Base-by-base conservation (phyloP, 2,329 filamentous ascomycete genomes). In the Chrysoporthe austroafricana region DNA sequence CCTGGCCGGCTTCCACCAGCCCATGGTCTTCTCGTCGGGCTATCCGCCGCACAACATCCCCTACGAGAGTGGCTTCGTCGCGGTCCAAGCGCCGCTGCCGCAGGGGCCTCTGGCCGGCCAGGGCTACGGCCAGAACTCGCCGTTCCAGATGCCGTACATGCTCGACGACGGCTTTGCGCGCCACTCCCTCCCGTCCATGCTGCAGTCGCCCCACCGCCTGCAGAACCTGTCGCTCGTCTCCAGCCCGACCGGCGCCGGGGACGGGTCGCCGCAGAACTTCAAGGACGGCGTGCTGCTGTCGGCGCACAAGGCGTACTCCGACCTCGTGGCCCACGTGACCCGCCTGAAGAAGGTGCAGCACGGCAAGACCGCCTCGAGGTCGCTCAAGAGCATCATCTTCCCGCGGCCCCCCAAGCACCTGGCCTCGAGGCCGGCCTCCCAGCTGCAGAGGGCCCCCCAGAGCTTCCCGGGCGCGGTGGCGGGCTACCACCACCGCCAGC, bases 291-390 rank as follows among this genome's bases (percentile, higher is more conserved):
- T 87, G 2, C 79, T 94, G 34, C 82, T 85, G 16, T 89, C 88
- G 79, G 91, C 91, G n/a, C 90, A 94, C 75, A 84, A 84, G 71
- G 86, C 90, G 43, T 94, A 94, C 77, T 82, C 91, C 60, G 89
- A 93, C 70, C 83, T 95, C 8, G 79, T 94, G 3, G 80, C 87
- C 11, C 88, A 87, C 71, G 81, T 92, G 7, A 88, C 91, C 69
- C 84, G 87, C 63, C 82, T 81, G 26, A 88, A 87, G 67, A 88
- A 83, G 73, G 77, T 80, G 1, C 79, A 79, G 11, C 76, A 80
- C 21, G 75, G 76, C 21, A 81, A 80, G 69, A 74, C 75, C 26
- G 76, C 77, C 34, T 76, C 79, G 34, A 59, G 79, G 13, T 78
- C 80, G 16, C 78, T 82, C 0, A 87, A 83, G 72, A 81, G 85